A percentile compares a stretch with the other conserved stretches of the same genome.
Evolutionary conservation across 306 rosid species (phyloP).

Genomic region (Geum urbanum): DNA sequence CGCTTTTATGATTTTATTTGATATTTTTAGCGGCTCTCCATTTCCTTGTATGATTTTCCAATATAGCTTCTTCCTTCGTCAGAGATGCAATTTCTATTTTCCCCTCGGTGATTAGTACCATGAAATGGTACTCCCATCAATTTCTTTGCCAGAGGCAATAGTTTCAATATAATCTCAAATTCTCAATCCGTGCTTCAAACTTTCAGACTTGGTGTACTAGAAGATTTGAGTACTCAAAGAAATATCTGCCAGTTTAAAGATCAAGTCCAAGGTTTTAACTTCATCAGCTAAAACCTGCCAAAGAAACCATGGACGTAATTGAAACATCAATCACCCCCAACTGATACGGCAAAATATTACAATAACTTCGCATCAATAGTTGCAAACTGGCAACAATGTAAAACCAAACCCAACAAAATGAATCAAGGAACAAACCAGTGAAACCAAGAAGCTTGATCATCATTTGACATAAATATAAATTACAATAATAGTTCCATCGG

Average conservation of each 20-base stretch:
- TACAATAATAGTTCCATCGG: constrained; percentile 27
- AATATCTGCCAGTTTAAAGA: too few species aligned
- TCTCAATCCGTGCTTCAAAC: neutral
- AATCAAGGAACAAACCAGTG: neutral
- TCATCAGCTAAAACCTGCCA: neutral
- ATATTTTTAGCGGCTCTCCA: too few species aligned
- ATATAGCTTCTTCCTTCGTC: neutral
- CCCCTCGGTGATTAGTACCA: neutral
- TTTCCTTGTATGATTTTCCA: too few species aligned
- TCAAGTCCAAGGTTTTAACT: neutral
- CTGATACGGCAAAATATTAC: neutral
- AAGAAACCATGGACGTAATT: neutral
- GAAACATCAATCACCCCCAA: neutral
- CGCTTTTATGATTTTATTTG: too few species aligned
- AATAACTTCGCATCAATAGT: neutral
- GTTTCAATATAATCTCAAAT: neutral
- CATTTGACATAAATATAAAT: constrained; percentile 11
- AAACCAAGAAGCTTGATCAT: neutral
- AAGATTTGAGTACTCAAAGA: neutral
- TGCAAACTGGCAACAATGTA: neutral
- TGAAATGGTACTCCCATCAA: neutral
- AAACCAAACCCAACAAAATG: neutral
- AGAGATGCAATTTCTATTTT: neutral
- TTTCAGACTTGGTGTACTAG: neutral
- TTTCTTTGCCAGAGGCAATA: constrained; percentile 12